Conservation (phyloP, 371 early-diverging fungal genomes). For the Rozella allomycis region DNA sequence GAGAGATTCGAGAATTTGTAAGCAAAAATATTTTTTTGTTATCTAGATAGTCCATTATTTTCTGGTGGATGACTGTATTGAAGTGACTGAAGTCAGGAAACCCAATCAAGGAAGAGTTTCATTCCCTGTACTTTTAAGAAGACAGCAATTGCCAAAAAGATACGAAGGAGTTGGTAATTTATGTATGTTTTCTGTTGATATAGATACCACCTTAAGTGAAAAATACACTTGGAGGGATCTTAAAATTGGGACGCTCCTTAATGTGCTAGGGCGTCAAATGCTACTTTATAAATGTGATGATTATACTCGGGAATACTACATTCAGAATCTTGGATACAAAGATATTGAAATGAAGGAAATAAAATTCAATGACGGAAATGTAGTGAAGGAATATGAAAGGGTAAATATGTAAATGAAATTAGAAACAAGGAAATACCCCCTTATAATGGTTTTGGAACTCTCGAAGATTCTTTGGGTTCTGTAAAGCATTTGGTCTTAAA, state of each 20-base stretch:
- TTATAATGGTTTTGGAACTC: slow-evolving; percentile 33
- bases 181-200: background rate
- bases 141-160: slow-evolving; percentile 19
- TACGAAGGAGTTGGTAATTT: slow-evolving; percentile 5
- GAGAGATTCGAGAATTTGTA: slow-evolving; percentile 25
- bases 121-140: slow-evolving; percentile 18
- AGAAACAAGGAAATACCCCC: slow-evolving; percentile 13
- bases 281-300: slow-evolving; percentile 34
- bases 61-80: slow-evolving; percentile 27
- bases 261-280: slow-evolving; percentile 22
- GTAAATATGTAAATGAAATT: background rate
- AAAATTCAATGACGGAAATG: slow-evolving; percentile 5
- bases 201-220: slow-evolving; percentile 13
- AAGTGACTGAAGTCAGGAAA: slow-evolving; percentile 27
- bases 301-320: slow-evolving; percentile 22
- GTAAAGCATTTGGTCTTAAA: slow-evolving; percentile 28
- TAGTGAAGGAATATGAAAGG: background rate
- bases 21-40: slow-evolving; percentile 2
- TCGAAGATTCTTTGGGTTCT: slow-evolving; percentile 27
- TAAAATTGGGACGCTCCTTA: slow-evolving; percentile 17
- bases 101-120: slow-evolving; percentile 29
- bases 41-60: slow-evolving; percentile 22
- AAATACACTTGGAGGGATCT: slow-evolving; percentile 30
- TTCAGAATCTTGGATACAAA: slow-evolving; percentile 7
- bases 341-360: slow-evolving; percentile 3